Conservation (phyloP, 1,284 basidiomycete genomes). For the Termitomyces sp. region DNA sequence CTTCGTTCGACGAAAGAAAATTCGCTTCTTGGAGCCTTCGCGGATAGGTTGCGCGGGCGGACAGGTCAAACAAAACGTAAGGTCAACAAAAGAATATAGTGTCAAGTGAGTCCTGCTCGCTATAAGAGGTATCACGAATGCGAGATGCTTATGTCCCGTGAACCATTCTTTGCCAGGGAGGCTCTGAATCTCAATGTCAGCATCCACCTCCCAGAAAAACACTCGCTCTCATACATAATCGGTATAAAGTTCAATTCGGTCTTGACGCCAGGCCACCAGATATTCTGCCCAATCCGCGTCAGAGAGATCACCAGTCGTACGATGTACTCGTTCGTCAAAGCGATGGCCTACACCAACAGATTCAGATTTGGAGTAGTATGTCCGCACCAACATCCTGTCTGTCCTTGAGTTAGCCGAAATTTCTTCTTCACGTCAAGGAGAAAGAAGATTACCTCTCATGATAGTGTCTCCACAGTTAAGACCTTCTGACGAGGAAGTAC, state of each 20-base stretch:
- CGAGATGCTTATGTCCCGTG: conserved; percentile 60
- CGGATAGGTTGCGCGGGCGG: conserved; percentile 44
- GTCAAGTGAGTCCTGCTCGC: conserved; percentile 58
- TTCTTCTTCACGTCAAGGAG: background rate
- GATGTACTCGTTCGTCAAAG: conserved; percentile 69
- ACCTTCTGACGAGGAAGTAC: conserved; percentile 19
- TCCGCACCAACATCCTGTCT: conserved; percentile 84
- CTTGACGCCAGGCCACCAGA: conserved; percentile 73
- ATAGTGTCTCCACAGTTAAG: conserved; percentile 41
- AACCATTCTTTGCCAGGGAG: conserved; percentile 59
- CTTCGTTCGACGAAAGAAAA: conserved; percentile 41
- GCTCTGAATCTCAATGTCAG: conserved; percentile 33
- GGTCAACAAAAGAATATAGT: conserved; percentile 76
- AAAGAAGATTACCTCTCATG: conserved; percentile 50
- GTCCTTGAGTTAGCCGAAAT: conserved; percentile 20
- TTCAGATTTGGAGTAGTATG: conserved; percentile 55
- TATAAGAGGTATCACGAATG: conserved; percentile 65
- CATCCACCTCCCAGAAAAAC: conserved; percentile 7
- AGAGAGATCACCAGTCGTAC: conserved; percentile 55
- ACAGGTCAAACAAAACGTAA: conserved; percentile 74
- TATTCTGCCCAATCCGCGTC: conserved; percentile 73
- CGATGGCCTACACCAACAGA: conserved; percentile 33
- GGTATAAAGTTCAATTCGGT: conserved; percentile 72
- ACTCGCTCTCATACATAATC: conserved; percentile 54
- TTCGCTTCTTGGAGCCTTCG: conserved; percentile 34